Evolutionary conservation across 192 early-diverging fungal genomes (phyloP).

Genomic region (Coemansia pectinata): DNA sequence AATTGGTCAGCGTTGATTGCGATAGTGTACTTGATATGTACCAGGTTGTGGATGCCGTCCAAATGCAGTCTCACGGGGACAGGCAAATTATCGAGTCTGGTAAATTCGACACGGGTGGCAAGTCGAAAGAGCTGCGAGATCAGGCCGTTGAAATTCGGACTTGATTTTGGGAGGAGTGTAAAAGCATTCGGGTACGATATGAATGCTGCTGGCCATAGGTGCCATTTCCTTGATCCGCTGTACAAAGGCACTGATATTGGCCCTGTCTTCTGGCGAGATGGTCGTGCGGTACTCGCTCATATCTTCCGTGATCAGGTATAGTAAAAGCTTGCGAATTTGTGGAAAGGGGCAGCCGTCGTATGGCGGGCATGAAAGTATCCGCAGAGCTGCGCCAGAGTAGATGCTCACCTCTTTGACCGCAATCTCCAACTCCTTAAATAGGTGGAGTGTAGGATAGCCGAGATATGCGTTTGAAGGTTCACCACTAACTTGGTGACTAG

Average conservation of each 20-base stretch:
- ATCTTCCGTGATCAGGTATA: too few relatives aligned
- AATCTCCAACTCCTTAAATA: not conserved
- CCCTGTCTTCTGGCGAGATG: not conserved
- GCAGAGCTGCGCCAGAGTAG: not conserved
- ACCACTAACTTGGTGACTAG: too few relatives aligned
- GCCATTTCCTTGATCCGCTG: not conserved
- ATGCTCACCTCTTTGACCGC: not conserved
- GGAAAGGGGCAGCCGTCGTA: too few relatives aligned
- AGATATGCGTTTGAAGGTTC: not conserved
- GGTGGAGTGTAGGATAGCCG: not conserved
- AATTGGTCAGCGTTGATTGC: not conserved
- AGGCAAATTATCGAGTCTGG: too few relatives aligned
- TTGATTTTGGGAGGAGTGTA: too few relatives aligned
- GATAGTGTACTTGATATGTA: not conserved
- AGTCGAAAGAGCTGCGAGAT: not conserved
- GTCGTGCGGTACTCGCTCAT: too few relatives aligned
- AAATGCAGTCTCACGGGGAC: not conserved
- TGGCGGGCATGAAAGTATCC: not conserved
- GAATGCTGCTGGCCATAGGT: not conserved
- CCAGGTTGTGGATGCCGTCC: not conserved
- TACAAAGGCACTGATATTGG: not conserved
- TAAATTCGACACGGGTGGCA: not conserved
- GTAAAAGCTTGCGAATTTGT: too few relatives aligned
- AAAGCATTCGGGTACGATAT: not conserved
- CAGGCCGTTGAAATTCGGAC: not conserved